phyloP scores from a whole-genome alignment of 441 rosid species.

The Erysimum cheiri region DNA sequence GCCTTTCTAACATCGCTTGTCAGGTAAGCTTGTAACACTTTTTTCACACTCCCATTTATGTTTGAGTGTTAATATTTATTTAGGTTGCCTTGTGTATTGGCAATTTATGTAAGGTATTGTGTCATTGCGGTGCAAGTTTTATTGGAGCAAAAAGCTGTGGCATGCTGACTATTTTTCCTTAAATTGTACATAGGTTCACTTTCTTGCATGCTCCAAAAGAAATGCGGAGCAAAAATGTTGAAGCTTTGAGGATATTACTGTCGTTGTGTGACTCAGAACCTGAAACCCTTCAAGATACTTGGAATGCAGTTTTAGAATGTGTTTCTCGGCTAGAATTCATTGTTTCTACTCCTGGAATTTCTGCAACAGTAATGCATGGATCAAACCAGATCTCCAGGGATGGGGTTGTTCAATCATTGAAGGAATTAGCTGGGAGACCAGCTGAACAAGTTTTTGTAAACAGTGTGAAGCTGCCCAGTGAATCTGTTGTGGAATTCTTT shows the following conservation, averaged over 20 bases:
- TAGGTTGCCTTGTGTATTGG: conserved; percentile 24
- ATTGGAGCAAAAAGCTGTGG: conserved; percentile 23
- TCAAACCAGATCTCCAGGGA: conserved; percentile 99
- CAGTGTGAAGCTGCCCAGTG: conserved; percentile 95
- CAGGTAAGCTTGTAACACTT: conserved; percentile 58
- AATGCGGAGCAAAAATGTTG: conserved; percentile 98
- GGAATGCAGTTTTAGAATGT: conserved; percentile 99
- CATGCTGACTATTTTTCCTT: conserved; percentile 39
- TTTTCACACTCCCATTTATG: conserved; percentile 16
- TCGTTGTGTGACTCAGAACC: conserved; percentile 81
- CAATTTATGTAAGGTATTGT: conserved; percentile 14
- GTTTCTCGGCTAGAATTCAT: conserved; percentile 98
- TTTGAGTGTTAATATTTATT: conserved; percentile 23
- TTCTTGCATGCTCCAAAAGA: conserved; percentile 99
- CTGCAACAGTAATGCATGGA: conserved; percentile 97
- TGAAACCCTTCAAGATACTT: conserved; percentile 93
- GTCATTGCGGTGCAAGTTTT: conserved; percentile 16
- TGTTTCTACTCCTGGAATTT: conserved; percentile 88
- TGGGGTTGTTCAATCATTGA: conserved; percentile 90
- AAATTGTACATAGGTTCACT: conserved; percentile 76
- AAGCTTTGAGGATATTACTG: conserved; percentile 90
- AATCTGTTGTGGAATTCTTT: conserved; percentile 93
- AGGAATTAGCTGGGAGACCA: conserved; percentile 95
- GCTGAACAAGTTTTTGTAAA: conserved; percentile 94
- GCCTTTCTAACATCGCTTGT: conserved; percentile 97